Percentiles rank a stretch among this genome's conserved stretches.
Evolutionary conservation across 148 eudicot species (phyloP).

Genomic region (Dysphania ambrosioides): DNA sequence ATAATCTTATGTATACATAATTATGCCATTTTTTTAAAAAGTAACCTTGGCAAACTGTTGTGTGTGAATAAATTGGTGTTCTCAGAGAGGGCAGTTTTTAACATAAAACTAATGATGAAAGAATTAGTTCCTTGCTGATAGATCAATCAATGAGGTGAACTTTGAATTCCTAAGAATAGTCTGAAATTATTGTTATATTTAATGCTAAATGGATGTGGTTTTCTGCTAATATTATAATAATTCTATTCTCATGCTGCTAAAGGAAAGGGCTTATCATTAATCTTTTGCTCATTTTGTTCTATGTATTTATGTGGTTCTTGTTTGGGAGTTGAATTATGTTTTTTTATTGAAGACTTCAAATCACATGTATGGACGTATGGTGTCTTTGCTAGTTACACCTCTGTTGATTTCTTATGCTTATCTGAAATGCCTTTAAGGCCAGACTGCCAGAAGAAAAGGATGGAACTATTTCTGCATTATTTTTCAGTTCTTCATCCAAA

Average conservation of each 20-base stretch:
- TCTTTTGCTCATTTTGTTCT: too few species aligned
- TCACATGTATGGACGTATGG: background rate
- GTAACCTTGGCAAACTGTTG: background rate
- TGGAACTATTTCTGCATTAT: background rate
- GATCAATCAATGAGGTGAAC: too few species aligned
- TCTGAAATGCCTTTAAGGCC: too few species aligned
- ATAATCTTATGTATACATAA: too few species aligned
- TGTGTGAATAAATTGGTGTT: background rate
- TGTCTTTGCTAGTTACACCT: background rate
- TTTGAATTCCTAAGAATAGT: background rate
- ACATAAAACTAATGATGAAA: background rate
- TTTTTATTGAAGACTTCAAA: background rate
- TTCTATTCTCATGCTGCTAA: too few species aligned
- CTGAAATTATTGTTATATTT: background rate
- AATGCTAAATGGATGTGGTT: background rate
- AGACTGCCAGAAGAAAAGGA: background rate
- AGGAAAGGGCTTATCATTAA: too few species aligned
- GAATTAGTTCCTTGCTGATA: background rate
- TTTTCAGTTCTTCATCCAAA: background rate
- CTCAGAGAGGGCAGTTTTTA: background rate
- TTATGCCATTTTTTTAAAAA: slow-evolving; percentile 7
- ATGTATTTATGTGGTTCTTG: too few species aligned
- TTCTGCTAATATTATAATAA: background rate
- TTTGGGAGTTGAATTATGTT: background rate
- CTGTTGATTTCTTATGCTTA: background rate